Base-by-base conservation (phyloP, 1,284 basidiomycete genomes). In the Hypsizygus ulmarius region DNA sequence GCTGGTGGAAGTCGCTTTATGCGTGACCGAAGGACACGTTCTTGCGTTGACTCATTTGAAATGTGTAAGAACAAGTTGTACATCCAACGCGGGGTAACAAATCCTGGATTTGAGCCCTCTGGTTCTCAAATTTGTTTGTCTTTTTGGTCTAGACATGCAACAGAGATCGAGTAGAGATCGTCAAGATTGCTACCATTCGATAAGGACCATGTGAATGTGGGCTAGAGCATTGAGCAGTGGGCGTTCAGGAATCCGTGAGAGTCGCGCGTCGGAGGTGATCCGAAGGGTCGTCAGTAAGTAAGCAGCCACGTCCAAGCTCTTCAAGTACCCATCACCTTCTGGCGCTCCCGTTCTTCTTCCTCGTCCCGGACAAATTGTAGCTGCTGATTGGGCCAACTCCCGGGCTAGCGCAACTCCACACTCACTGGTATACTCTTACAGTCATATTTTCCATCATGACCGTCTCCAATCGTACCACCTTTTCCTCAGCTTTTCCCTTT, bases 401-500 rank as follows among this genome's bases (percentile, higher is more conserved):
- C 52, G 63, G 58, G 57, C 63, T 59, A 60, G 59, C 50, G 46
- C 41, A 47, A 40, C 39, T 21, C 39, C 15, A 43, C 29, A 33
- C 46, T 50, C 12, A 54, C 52, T 50, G 56, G 59, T 62, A 59
- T 56, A 45, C 63, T 58, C 52, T 56, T 42, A 50, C 50, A 51
- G 33, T 37, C 55, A 15, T 43, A 29, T 59, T 59, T 50, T 50
- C 53, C 53, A 34, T 38, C 37, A 66, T 69, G 67, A 59, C 64
- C 51, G 56, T 63, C 53, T 45, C 62, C 56, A 68, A 69, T 63
- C 61, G 56, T 55, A 62, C 67, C 57, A 61, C 65, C 49, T 66
- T 65, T 63, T 62, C 66, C 60, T 55, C 67, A 69, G 65, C 61
- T 50, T 59, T 68, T 54, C 63, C 64, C 43, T 53, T 62, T 44